Evolutionary conservation across 148 eudicot genomes (phyloP).

Genomic region (Bassia scoparia): DNA sequence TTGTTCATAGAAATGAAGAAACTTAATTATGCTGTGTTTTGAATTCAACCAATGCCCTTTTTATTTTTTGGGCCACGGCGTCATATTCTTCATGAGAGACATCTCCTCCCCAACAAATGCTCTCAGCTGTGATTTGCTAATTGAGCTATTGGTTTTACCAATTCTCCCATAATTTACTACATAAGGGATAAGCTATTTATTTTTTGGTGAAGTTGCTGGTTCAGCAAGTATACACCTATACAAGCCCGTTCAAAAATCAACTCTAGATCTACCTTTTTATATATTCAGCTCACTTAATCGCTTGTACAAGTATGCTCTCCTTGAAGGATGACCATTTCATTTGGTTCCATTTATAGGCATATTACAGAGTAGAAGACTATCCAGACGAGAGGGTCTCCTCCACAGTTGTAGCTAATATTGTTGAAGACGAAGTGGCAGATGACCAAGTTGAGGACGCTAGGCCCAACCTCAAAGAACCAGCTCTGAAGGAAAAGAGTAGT

Average conservation of each 20-base stretch:
- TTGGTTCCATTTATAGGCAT: slow-evolving; percentile 28
- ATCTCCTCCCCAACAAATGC: too few relatives aligned
- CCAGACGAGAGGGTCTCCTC: slow-evolving; percentile 23
- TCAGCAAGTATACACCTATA: background rate
- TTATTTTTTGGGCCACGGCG: too few relatives aligned
- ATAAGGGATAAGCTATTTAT: background rate
- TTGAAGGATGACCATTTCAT: background rate
- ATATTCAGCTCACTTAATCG: too few relatives aligned
- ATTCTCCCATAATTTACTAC: background rate
- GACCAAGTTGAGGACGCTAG: slow-evolving; percentile 14
- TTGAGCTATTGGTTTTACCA: too few relatives aligned
- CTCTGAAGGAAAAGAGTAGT: background rate
- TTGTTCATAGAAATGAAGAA: background rate
- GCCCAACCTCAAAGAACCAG: slow-evolving; percentile 10
- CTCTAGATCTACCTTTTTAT: too few relatives aligned
- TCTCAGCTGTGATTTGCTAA: too few relatives aligned
- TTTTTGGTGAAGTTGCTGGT: background rate
- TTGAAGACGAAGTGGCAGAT: slow-evolving; percentile 11
- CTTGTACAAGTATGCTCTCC: background rate
- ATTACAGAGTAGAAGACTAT: slow-evolving; percentile 39
- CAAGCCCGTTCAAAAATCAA: background rate
- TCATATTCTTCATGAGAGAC: too few relatives aligned
- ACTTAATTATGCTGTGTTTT: background rate
- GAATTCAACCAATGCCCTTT: background rate
- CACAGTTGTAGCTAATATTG: slow-evolving; percentile 10